Conservation (phyloP, 371 early-diverging fungal species). For the Rhizopus arrhizus region DNA sequence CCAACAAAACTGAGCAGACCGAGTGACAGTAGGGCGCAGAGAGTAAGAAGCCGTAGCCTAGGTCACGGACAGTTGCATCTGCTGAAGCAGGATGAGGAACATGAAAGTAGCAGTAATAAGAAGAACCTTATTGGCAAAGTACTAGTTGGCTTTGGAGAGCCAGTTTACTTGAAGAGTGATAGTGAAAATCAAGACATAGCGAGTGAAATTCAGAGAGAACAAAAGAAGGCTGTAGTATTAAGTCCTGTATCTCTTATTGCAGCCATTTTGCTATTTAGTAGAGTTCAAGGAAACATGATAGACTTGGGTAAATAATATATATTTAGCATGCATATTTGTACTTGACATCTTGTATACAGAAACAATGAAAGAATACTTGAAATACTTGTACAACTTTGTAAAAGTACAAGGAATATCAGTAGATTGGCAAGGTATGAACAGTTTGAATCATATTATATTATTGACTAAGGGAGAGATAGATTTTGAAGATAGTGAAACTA, state of each 20-base stretch:
- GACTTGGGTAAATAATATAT: slow-evolving; percentile 20
- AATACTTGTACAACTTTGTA: slow-evolving; percentile 12
- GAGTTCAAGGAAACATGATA: slow-evolving; percentile 26
- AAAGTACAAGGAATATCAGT: slow-evolving; percentile 18
- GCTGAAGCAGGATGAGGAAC: slow-evolving; percentile 11
- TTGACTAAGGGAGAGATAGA: slow-evolving; percentile 8
- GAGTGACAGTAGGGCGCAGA: slow-evolving; percentile 28
- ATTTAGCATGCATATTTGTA: background rate
- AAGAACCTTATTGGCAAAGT: slow-evolving; percentile 20
- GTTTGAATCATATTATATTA: no score
- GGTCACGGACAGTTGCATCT: slow-evolving; percentile 16
- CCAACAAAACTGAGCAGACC: slow-evolving; percentile 28
- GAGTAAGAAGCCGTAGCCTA: slow-evolving; percentile 29
- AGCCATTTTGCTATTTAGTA: slow-evolving; percentile 31
- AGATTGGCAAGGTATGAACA: slow-evolving; percentile 38
- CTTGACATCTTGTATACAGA: slow-evolving; percentile 1
- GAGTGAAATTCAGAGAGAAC: slow-evolving; percentile 23
- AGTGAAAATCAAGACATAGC: slow-evolving; percentile 7
- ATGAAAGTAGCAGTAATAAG: background rate
- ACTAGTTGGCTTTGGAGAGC: slow-evolving; percentile 21
- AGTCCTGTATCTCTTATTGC: slow-evolving; percentile 33
- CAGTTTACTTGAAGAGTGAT: background rate
- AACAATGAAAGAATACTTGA: slow-evolving; percentile 21
- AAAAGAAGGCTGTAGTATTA: slow-evolving; percentile 20
- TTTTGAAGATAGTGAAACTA: slow-evolving; percentile 26